Percentiles rank a stretch among this genome's conserved stretches.
Evolutionary conservation across 176 grass and related monocot genomes (phyloP).

Genomic region (Aegilops umbellulata): DNA sequence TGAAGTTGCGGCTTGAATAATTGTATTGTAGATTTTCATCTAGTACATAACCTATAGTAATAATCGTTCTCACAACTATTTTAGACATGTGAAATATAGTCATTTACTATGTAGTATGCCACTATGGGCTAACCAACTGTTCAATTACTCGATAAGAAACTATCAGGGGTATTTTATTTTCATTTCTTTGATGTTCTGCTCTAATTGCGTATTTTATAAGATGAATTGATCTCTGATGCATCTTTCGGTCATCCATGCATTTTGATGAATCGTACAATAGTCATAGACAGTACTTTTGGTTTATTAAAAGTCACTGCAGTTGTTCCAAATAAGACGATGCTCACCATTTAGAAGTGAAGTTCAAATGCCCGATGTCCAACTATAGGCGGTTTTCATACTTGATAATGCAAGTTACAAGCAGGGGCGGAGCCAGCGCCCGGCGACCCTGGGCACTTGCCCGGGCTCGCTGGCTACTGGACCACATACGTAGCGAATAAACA

Average conservation of each 20-base stretch:
- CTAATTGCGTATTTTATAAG: neutral
- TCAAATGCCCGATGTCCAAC: neutral
- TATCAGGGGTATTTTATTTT: neutral
- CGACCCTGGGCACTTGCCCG: no score
- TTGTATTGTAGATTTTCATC: neutral
- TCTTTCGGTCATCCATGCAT: neutral
- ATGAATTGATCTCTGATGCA: neutral
- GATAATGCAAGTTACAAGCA: neutral
- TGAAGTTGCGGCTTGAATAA: neutral
- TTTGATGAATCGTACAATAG: neutral
- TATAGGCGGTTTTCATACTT: slow-evolving; percentile 9
- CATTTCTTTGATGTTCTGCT: neutral
- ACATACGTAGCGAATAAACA: no score
- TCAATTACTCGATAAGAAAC: neutral
- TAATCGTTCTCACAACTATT: neutral
- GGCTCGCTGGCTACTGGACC: no score
- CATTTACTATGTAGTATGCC: neutral
- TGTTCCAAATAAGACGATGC: neutral
- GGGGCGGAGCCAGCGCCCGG: no score
- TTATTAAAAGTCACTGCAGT: neutral
- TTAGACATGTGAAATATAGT: neutral
- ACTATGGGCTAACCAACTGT: neutral
- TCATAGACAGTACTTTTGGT: neutral
- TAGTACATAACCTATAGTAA: neutral
- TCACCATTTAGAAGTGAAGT: neutral